Evolutionary conservation across 306 rosid genomes (phyloP), one percentile per base, ranked within the genome.

Genomic region (Cicer judaicum): DNA sequence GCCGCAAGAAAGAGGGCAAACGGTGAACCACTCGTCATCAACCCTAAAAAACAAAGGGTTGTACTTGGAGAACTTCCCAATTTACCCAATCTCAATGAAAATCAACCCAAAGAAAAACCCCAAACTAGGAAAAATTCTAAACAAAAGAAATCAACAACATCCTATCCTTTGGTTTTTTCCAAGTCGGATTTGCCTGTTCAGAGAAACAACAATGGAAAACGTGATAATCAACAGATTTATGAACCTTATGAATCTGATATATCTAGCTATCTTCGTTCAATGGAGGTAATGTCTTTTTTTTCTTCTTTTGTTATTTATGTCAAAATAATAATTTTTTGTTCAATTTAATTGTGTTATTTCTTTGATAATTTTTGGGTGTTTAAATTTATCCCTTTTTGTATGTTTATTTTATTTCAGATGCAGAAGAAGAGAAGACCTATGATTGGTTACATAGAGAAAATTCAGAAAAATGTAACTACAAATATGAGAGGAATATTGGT

Each of bases 401-500:
- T 24, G 0, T 6, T 36, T 10, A 16, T 13, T 0, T 74, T 50
- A n/a, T 64, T 1, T 52, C 34, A n/a, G 59, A 10, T 76, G 18
- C 24, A 77, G 75, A 68, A 79, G 6, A 87, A 79, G 75, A 84
- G 96, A 83, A 87, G 92, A 14, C 96, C 99, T 1, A 7, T 53
- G 36, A 56, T 84, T 7, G 76, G 83, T 16, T 94, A 88, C 54
- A 38, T 92, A 0, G 91, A 80, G 18, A 82, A 49, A 43, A 76
- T 90, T 87, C 99, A 91, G 85, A 78, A 9, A 5, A 86, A 84
- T 21, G 42, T 94, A 18, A 86, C 86, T 10, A 43, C 86, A 2
- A 84, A 82, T 68, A 92, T 86, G 97, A 88, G 99, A 70, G 95
- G 88, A 5, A 72, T 88, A 9, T 68, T 94, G 78, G 91, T 94